Conservation (phyloP, 306 rosid species). For the Abrus precatorius region DNA sequence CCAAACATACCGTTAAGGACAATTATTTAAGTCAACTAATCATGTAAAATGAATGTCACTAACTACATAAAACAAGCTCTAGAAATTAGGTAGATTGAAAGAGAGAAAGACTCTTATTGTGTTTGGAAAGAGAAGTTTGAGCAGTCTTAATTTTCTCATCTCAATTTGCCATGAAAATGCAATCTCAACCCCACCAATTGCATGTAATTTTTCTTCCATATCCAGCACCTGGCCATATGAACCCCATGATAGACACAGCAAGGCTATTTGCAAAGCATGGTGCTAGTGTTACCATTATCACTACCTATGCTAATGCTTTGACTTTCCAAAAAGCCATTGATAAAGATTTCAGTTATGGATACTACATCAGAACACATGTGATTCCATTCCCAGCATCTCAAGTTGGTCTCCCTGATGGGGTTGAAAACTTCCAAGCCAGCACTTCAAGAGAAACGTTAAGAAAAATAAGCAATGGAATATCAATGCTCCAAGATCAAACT, state of each 20-base stretch:
- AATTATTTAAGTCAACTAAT: too few species aligned
- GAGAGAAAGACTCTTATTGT: constrained; percentile 43
- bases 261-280: constrained; percentile 53
- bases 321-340: constrained; percentile 47
- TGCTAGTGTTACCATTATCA: constrained; percentile 43
- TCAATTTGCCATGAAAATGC: neutral
- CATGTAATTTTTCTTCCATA: constrained; percentile 43
- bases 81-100: constrained; percentile 56
- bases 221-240: constrained; percentile 50
- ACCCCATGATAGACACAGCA: constrained; percentile 48
- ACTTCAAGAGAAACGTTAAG: constrained; percentile 23
- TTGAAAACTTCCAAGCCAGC: constrained; percentile 37
- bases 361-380: constrained; percentile 33
- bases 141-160: constrained; percentile 31
- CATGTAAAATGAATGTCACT: neutral
- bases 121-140: constrained; percentile 67
- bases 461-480: constrained; percentile 33
- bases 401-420: constrained; percentile 50
- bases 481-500: constrained; percentile 38
- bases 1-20: too few species aligned
- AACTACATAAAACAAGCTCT: constrained; percentile 53
- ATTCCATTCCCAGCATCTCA: constrained; percentile 46
- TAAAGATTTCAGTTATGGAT: constrained; percentile 34
- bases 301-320: constrained; percentile 48
- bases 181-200: constrained; percentile 14